A percentile compares a stretch with the other conserved stretches of the same genome.
Conservation (phyloP, 768 basidiomycete genomes). For the Mycena floridula region DNA sequence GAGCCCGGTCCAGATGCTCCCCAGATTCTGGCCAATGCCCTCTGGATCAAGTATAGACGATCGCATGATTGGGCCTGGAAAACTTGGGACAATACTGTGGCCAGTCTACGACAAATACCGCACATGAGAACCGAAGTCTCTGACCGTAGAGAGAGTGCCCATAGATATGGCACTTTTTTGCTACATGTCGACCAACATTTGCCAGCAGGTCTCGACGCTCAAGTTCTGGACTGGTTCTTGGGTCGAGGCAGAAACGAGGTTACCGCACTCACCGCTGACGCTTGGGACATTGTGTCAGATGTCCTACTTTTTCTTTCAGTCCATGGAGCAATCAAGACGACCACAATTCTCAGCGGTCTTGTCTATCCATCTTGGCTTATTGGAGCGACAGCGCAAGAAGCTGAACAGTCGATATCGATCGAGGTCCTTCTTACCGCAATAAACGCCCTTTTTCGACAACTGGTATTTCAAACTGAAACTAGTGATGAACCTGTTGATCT, state of each 20-base stretch:
- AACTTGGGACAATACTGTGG: constrained; percentile 79
- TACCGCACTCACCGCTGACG: constrained; percentile 47
- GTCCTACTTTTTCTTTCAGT: constrained; percentile 61
- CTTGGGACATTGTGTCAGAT: constrained; percentile 61
- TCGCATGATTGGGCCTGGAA: constrained; percentile 74
- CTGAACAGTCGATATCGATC: constrained; percentile 32
- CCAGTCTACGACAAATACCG: constrained; percentile 66
- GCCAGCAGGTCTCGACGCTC: constrained; percentile 64
- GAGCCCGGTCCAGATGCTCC: constrained; percentile 56
- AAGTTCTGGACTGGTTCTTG: constrained; percentile 66
- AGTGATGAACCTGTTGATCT: constrained; percentile 36
- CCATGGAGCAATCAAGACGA: constrained; percentile 63
- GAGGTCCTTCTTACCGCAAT: constrained; percentile 54
- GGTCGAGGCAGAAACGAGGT: constrained; percentile 65
- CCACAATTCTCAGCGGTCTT: constrained; percentile 66
- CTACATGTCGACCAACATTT: constrained; percentile 72
- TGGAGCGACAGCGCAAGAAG: constrained; percentile 33
- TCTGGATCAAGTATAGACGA: constrained; percentile 81
- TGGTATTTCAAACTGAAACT: constrained; percentile 52
- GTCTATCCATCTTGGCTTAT: constrained; percentile 76
- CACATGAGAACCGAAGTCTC: constrained; percentile 42
- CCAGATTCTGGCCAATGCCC: constrained; percentile 62
- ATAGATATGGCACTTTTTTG: constrained; percentile 67
- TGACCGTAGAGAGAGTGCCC: constrained; percentile 44
- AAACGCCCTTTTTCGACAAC: constrained; percentile 52